Percentiles rank a stretch among this genome's conserved stretches.
phyloP scores from a whole-genome alignment of 2,329 filamentous ascomycete genomes.

The Aspergillus sp. region DNA sequence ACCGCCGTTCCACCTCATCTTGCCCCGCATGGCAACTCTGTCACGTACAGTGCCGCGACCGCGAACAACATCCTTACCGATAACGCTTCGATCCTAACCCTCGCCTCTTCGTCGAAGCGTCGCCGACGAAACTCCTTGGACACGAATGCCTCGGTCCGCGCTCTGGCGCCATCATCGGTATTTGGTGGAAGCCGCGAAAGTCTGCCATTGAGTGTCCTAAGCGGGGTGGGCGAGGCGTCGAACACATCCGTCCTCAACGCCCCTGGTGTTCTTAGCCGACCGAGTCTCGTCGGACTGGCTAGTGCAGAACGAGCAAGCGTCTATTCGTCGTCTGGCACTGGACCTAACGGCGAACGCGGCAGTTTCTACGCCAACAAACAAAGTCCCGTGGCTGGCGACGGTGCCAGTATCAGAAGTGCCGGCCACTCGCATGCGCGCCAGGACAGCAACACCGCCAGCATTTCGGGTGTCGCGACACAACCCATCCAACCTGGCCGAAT shows the following conservation, averaged over 20 bases:
- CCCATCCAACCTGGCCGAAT: slow-evolving; percentile 48
- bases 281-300: slow-evolving; percentile 54
- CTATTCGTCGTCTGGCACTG: slow-evolving; percentile 72
- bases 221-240: slow-evolving; percentile 47
- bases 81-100: slow-evolving; percentile 64
- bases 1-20: slow-evolving; percentile 63
- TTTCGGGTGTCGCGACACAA: slow-evolving; percentile 59
- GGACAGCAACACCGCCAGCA: slow-evolving; percentile 78
- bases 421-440: slow-evolving; percentile 73
- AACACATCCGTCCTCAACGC: slow-evolving; percentile 43
- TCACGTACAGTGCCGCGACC: slow-evolving; percentile 60
- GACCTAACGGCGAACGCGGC: slow-evolving; percentile 71
- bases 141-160: slow-evolving; percentile 65
- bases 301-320: slow-evolving; percentile 64
- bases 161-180: slow-evolving; percentile 62
- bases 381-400: slow-evolving; percentile 56
- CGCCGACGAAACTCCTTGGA: slow-evolving; percentile 64
- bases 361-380: slow-evolving; percentile 69
- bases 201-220: slow-evolving; percentile 62
- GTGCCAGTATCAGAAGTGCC: slow-evolving; percentile 75
- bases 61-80: slow-evolving; percentile 65
- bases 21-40: slow-evolving; percentile 50
- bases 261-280: slow-evolving; percentile 44
- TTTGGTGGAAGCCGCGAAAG: slow-evolving; percentile 66
- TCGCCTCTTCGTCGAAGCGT: slow-evolving; percentile 65